These are phyloP conservation scores for Phascolomyces articulosus DNA, from an alignment of 371 early-diverging fungal species.

Conservation along the genomic window DNA sequence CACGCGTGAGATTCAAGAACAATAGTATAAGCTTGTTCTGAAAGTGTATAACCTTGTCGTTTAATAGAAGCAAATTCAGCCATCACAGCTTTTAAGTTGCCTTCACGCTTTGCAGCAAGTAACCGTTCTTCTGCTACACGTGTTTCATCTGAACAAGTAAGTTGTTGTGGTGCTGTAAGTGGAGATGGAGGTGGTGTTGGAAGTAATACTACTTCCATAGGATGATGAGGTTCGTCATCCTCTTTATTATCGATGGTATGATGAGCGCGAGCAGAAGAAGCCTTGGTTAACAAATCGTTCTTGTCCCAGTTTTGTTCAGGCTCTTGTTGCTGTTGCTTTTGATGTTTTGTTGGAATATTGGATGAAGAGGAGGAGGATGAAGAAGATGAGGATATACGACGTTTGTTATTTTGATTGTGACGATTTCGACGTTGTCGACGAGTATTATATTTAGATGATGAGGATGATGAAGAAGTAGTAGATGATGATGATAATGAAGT, in stretches of 20 bases:
- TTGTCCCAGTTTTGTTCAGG: conserved; percentile 6
- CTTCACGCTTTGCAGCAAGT: conserved; percentile 34
- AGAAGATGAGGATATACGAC: not conserved
- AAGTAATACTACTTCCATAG: not conserved
- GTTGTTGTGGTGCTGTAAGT: conserved; percentile 5
- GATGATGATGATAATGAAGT: not conserved
- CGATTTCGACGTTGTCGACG: not conserved
- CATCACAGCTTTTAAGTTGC: conserved; percentile 37
- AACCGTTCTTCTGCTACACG: conserved; percentile 13
- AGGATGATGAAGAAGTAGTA: not conserved
- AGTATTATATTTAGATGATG: not conserved
- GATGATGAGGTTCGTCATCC: not conserved
- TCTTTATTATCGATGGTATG: not conserved
- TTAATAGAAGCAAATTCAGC: conserved; percentile 35
- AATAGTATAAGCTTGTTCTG: conserved; percentile 44
- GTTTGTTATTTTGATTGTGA: not conserved
- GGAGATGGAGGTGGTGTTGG: conserved; percentile 16
- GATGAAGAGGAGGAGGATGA: not conserved
- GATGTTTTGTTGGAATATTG: not conserved
- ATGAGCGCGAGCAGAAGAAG: conserved; percentile 5
- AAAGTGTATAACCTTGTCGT: conserved; percentile 31
- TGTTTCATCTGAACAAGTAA: conserved; percentile 3
- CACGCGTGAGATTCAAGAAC: conserved; percentile 42
- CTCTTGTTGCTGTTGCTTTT: conserved; percentile 5
- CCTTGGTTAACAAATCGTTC: conserved; percentile 4